phyloP scores from a whole-genome alignment of 2,329 filamentous ascomycete genomes.

The Alternaria incomplexa region DNA sequence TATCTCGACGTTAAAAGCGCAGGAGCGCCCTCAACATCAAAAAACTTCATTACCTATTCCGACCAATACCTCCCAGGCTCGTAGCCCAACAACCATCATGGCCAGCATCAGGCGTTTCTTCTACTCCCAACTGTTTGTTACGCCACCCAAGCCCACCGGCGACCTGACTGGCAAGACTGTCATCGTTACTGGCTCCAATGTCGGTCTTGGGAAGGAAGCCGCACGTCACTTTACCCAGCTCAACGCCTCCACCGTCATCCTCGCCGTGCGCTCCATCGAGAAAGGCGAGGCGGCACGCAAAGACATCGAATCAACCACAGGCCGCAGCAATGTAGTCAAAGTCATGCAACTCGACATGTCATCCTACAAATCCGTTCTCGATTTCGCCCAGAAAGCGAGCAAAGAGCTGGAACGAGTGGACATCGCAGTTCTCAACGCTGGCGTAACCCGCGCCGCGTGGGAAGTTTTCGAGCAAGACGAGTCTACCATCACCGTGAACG shows the following conservation, averaged over 20 bases:
- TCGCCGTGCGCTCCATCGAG: constrained; percentile 51
- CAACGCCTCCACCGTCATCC: constrained; percentile 51
- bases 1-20: neutral
- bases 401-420: constrained; percentile 42
- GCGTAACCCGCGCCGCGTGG: constrained; percentile 37
- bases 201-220: constrained; percentile 56
- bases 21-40: neutral
- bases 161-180: constrained; percentile 47
- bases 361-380: constrained; percentile 47
- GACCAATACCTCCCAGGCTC: neutral
- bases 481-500: constrained; percentile 48
- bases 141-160: constrained; percentile 36
- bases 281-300: constrained; percentile 55
- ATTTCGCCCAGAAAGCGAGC: constrained; percentile 37
- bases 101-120: constrained; percentile 36
- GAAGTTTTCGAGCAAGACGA: constrained; percentile 38
- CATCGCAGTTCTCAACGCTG: constrained; percentile 49
- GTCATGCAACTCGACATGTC: constrained; percentile 56
- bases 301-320: constrained; percentile 47
- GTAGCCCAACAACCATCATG: neutral
- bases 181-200: constrained; percentile 58
- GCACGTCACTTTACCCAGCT: constrained; percentile 52
- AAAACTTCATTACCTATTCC: neutral
- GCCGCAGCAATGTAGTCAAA: constrained; percentile 43
- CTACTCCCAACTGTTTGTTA: constrained; percentile 50